These are phyloP conservation scores for Zygoascus sp. DNA, from an alignment of 1,139 yeast genomes.

Conservation along the genomic window DNA sequence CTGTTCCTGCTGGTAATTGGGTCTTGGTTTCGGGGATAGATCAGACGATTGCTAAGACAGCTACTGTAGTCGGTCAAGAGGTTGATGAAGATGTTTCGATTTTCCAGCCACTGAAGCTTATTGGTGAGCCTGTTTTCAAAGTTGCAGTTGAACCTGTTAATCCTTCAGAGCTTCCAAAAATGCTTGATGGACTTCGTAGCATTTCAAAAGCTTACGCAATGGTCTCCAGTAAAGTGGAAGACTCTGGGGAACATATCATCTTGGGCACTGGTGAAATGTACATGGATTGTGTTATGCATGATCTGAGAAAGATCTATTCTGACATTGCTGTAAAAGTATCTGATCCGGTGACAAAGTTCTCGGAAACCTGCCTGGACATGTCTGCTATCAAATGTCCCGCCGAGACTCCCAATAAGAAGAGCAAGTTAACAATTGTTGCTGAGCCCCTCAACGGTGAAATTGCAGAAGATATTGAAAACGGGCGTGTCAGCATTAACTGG, in stretches of 20 bases:
- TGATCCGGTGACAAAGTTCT: conserved; percentile 74
- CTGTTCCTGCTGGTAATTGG: conserved; percentile 59
- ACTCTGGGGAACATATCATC: conserved; percentile 81
- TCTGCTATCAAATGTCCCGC: conserved; percentile 66
- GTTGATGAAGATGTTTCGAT: conserved; percentile 28
- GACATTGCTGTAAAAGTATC: conserved; percentile 75
- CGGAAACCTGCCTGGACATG: conserved; percentile 68
- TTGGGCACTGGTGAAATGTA: conserved; percentile 85
- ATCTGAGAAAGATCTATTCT: conserved; percentile 58
- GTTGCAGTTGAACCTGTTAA: conserved; percentile 77
- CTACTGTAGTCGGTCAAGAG: conserved; percentile 42
- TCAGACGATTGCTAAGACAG: conserved; percentile 51
- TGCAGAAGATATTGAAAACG: conserved; percentile 53
- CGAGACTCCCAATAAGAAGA: conserved; percentile 50
- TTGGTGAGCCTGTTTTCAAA: conserved; percentile 61
- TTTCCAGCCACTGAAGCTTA: conserved; percentile 44
- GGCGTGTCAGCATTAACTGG: conserved; percentile 39
- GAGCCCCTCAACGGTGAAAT: conserved; percentile 65
- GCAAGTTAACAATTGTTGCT: conserved; percentile 65
- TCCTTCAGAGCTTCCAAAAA: conserved; percentile 73
- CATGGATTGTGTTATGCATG: conserved; percentile 79
- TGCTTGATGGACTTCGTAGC: conserved; percentile 62
- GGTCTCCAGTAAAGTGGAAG: conserved; percentile 66
- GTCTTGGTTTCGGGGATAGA: conserved; percentile 66
- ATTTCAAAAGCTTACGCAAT: conserved; percentile 64